Base-by-base conservation (phyloP, 2,329 filamentous ascomycete species). In the Aspergillus fijiensis region DNA sequence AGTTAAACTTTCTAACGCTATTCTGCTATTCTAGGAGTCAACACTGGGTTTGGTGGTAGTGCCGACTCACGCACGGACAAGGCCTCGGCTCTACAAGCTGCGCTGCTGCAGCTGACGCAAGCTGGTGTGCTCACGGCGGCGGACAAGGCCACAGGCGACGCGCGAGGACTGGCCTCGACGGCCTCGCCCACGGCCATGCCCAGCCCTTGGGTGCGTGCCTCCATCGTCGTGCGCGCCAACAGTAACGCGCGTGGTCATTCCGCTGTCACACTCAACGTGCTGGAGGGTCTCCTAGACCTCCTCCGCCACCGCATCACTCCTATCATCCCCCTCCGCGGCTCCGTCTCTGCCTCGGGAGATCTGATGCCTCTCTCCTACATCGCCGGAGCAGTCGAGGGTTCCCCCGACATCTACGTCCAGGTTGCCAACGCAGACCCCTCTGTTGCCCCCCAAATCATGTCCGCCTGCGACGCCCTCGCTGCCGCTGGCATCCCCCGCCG, bases 31-130 rank as follows among this genome's bases (percentile, higher is more conserved):
- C 10, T 16, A 70, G 85, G 85, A 11, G 84, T 88, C 54, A 89
- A 86, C 66, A 89, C 87, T 0, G 86, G 86, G 3, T 88, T 88
- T 61, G 87, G 87, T 4, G 87, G 86, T n/a, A 87, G 82, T 53
- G 87, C 87, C 12, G 84, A 89, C 67, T 80, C 82, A 0, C 78
- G 85, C 5, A 87, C 84, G 0, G 74, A 78, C 2, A 68, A 83
- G 11, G 71, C 81, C 35, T 64, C 76, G 9, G 76, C 76, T 14
- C 79, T 88, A 4, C 86, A 89, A 68, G 77, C 76, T 9, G 79
- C 81, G 1, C 72, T 87, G 3, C 74, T 87, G 10, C 85, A 87
- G 66, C 81, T 84, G 60, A 78, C 79, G 39, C 80, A 84, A 31
- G 75, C 73, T 27, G 84, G 79, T 11, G 76, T 86, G 11, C 69